Evolutionary conservation across 2,329 filamentous ascomycete species (phyloP), one percentile per base, ranked within the genome.

Genomic region (Venturia carpophila): DNA sequence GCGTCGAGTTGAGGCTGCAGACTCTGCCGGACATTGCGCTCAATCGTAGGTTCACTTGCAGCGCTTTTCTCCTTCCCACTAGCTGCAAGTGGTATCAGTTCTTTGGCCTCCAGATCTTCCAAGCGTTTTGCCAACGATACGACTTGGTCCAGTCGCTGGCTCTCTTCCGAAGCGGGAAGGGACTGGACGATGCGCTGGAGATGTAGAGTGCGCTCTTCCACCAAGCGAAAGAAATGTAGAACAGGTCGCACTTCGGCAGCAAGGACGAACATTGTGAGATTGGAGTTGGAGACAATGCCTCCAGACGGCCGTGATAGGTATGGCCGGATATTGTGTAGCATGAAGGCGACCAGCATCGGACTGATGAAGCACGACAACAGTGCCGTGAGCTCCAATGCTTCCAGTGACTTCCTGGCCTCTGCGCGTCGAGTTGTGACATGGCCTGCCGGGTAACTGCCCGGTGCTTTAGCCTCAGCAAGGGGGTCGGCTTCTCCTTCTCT

Each of bases 271-370:
- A 97, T 90, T 15, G 88, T 92, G 64, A 97, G 81, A 74, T 97
- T 97, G 77, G 93, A 95, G 75, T 96, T 90, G 5, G 91, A 96
- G 7, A 97, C 88, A 13, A 97, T 80, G 1, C 90, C 90, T 73
- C 95, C 92, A 0, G 91, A 92, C 0, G 90, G 90, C 1, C 90
- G 83, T 30, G 89, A 92, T 21, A 97, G 84, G 70, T 93, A 91
- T 10, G 83, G 83, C 62, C 93, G 86, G 66, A 97, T 89, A 24
- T 85, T 79, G 73, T 97, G 92, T 13, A 97, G 80, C 47, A 97
- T 79, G 76, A 89, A 94, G 37, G 92, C 90, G n/a, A 90, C 90
- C 4, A 91, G 73, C 0, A 91, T 72, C 0, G 93, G 93, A 39
- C 90, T 87, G 37, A 88, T 67, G 71, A 97, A 95, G 74, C 92